phyloP scores from a whole-genome alignment of 352 stramenopile species.

The Pythium vanterpoolii region DNA sequence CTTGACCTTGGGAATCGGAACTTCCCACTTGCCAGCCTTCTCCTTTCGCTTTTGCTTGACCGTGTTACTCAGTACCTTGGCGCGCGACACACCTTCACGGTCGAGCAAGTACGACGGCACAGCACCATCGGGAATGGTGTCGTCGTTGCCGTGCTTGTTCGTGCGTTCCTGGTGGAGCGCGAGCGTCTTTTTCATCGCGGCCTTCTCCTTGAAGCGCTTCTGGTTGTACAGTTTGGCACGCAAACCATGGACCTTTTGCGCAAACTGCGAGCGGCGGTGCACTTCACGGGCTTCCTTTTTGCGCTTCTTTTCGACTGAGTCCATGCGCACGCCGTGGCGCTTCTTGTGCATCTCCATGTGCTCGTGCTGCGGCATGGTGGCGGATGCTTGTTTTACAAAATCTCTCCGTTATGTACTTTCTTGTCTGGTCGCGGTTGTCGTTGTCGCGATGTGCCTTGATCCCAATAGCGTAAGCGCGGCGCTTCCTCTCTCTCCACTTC shows the following conservation, averaged over 20 bases:
- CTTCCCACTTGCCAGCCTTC: constrained; percentile 99
- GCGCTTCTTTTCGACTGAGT: constrained; percentile 94
- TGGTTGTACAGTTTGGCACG: constrained; percentile 99
- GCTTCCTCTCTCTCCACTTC: constrained; percentile 8
- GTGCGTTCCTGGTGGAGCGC: constrained; percentile 98
- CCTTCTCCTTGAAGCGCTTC: constrained; percentile 99
- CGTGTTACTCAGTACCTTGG: constrained; percentile 99
- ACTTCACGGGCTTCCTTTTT: constrained; percentile 99
- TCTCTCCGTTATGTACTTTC: neutral
- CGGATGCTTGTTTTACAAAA: constrained; percentile 1
- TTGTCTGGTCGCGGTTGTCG: neutral
- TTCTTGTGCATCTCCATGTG: constrained; percentile 99
- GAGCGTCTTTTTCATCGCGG: constrained; percentile 99
- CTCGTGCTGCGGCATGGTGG: constrained; percentile 97
- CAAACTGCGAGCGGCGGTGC: constrained; percentile 97
- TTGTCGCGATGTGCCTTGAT: neutral
- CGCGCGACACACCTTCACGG: constrained; percentile 96
- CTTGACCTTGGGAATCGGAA: constrained; percentile 98
- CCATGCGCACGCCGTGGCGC: constrained; percentile 97
- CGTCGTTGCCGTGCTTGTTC: constrained; percentile 99
- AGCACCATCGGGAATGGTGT: constrained; percentile 94
- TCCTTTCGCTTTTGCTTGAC: constrained; percentile 99
- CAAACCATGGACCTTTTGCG: constrained; percentile 98
- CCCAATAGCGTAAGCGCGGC: neutral
- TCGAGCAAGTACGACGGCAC: constrained; percentile 99